Evolutionary conservation across 78 protist genomes (phyloP).

Genomic region (Trichosphaerium sp.): DNA sequence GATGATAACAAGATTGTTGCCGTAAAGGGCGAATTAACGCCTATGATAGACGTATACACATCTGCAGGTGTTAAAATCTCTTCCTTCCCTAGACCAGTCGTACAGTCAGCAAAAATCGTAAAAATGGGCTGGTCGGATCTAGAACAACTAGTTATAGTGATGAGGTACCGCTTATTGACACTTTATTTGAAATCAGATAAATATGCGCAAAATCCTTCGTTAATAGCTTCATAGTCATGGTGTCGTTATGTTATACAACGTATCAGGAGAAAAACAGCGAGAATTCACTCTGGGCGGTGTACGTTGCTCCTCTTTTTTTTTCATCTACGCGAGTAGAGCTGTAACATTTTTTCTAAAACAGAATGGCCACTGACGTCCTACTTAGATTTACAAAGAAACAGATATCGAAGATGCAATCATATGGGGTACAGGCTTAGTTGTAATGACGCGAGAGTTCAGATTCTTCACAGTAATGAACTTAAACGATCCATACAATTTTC

Average conservation of each 20-base stretch:
- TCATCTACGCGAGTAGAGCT: no score
- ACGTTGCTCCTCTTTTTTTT: no score
- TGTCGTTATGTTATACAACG: neutral
- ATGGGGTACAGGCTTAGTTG: neutral
- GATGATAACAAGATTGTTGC: neutral
- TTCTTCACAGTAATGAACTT: neutral
- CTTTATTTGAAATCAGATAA: no score
- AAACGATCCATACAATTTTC: neutral
- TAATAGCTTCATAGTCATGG: no score
- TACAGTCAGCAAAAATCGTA: neutral
- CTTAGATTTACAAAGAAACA: neutral
- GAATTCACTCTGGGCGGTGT: neutral
- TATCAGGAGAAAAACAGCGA: neutral
- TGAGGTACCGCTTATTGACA: no score
- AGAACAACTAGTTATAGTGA: slow-evolving; percentile 3
- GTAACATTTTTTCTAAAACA: no score
- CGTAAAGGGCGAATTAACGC: neutral
- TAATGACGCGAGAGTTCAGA: neutral
- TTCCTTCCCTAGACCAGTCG: neutral
- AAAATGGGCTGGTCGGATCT: slow-evolving; percentile 8
- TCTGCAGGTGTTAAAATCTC: neutral
- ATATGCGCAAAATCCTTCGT: no score
- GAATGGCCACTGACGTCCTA: no score
- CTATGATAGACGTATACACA: neutral
- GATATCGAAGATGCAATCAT: neutral